A percentile compares a stretch with the other conserved stretches of the same genome.
Evolutionary conservation across 2,329 filamentous ascomycete genomes (phyloP).

Genomic region (Phyllosticta citrichinensis): DNA sequence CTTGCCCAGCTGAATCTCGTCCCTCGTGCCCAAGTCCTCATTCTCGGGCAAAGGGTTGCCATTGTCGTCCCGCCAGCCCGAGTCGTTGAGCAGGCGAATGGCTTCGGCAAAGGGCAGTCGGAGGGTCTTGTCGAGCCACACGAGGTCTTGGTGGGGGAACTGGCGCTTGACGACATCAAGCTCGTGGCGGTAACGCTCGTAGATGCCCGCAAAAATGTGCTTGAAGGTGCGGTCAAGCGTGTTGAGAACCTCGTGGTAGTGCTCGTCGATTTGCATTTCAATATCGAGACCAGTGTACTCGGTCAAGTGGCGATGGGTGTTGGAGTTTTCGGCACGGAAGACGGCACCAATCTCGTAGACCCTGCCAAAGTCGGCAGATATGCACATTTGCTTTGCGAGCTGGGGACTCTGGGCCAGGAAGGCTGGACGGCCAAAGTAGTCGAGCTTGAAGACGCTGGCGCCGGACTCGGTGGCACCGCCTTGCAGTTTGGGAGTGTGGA

Average conservation of each 20-base stretch:
- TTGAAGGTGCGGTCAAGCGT: conserved; percentile 75
- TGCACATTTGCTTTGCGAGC: conserved; percentile 84
- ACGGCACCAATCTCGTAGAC: conserved; percentile 88
- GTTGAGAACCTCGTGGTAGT: conserved; percentile 79
- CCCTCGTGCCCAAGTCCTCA: conserved; percentile 74
- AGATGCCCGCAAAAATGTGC: conserved; percentile 62
- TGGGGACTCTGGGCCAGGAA: conserved; percentile 90
- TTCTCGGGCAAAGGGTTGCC: conserved; percentile 59
- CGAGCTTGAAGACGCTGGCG: conserved; percentile 80
- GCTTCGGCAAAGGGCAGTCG: conserved; percentile 72
- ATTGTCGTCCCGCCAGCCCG: conserved; percentile 67
- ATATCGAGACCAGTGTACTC: conserved; percentile 90
- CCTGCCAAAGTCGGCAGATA: conserved; percentile 77
- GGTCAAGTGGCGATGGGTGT: conserved; percentile 87
- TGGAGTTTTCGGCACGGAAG: conserved; percentile 91
- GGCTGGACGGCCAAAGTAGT: conserved; percentile 80
- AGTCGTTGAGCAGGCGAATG: conserved; percentile 68
- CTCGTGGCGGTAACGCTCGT: conserved; percentile 58
- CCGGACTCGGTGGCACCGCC: conserved; percentile 85
- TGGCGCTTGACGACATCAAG: conserved; percentile 71
- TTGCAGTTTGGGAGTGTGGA: conserved; percentile 87
- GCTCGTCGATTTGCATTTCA: conserved; percentile 81
- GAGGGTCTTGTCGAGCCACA: conserved; percentile 78
- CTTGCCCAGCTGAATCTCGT: conserved; percentile 77
- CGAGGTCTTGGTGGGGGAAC: conserved; percentile 77